Base-by-base conservation (phyloP, 2,329 filamentous ascomycete genomes). In the Trichophaea hybrida region DNA sequence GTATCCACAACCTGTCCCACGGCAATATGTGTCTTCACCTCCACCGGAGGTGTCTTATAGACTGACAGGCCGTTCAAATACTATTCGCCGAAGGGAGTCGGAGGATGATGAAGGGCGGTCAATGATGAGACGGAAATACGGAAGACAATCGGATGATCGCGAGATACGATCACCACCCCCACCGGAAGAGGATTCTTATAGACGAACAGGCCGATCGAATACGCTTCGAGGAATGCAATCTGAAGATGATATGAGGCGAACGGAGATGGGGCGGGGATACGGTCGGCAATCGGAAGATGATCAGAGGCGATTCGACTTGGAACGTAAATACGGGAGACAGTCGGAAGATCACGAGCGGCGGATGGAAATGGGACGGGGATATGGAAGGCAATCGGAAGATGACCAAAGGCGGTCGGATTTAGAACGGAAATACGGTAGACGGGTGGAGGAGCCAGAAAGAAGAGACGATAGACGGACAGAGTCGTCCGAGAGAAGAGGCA, bases 41-140 rank as follows among this genome's bases (percentile, higher is more conserved):
- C 57, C 61, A 49, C 59, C 63, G n/a, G 55, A 51, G 4, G 51
- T 49, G 15, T 59, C 58, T 3, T 56, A 59, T 34, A 57, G 56
- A 38, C 57, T 55, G 40, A 33, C 10, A 43, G 55, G 54, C 32
- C n/a, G n/a, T 13, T 35, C n/a, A 6, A 38, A 38, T 8, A 17
- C 24, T 34, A 38, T 35, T 31, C 13, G n/a, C 5, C 31, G 51
- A 38, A 38, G 51, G 15, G 10, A 15, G n/a, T 35, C 51, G 7
- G 51, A 54, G 34, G 34, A 35, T 37, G 32, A 33, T 51, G 48
- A 33, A n/a, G 24, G 40, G 24, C 48, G 31, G 15, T 2, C 24
- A 24, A 24, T 24, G 24, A 24, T 24, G 24, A 3, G 24, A 24
- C 24, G 24, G 24, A 24, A 24, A 24, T 24, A 24, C 24, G 24